Percentiles rank a stretch among this genome's conserved stretches.
Conservation (phyloP, 352 stramenopile genomes). For the Globisporangium nagaii region DNA sequence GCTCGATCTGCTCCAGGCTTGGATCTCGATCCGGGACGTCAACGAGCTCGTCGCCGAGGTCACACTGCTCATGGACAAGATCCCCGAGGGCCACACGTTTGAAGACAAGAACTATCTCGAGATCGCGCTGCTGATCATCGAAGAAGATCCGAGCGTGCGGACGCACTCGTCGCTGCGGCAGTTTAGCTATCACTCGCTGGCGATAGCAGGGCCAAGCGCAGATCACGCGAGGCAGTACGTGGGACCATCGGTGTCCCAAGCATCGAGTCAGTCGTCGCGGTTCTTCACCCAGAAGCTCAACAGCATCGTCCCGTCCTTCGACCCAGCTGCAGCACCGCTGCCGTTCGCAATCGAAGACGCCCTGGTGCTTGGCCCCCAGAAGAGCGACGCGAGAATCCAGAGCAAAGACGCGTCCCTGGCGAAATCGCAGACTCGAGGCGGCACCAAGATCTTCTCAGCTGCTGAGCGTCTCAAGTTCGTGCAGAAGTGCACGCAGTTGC, state of each 20-base stretch:
- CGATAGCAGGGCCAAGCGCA: not conserved
- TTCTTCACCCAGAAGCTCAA: not conserved
- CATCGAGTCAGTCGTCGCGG: no score
- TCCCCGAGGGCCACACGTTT: not conserved
- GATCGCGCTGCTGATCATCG: slow-evolving; percentile 4
- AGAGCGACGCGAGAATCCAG: not conserved
- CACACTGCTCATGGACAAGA: not conserved
- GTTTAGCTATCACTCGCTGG: not conserved
- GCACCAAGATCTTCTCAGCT: not conserved
- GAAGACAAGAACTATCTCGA: not conserved
- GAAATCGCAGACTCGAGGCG: not conserved
- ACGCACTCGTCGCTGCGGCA: not conserved
- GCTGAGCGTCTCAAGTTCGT: not conserved
- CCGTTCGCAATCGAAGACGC: not conserved
- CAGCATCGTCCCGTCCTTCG: not conserved
- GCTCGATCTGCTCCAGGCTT: not conserved
- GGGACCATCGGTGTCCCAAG: not conserved
- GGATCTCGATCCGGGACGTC: slow-evolving; percentile 2
- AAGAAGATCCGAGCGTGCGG: not conserved
- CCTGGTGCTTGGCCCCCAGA: not conserved
- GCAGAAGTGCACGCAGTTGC: not conserved
- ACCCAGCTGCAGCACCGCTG: not conserved
- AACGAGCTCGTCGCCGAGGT: not conserved
- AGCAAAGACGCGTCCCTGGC: not conserved
- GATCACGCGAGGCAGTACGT: not conserved